Conservation (phyloP, 306 rosid genomes). For the Malus fusca region DNA sequence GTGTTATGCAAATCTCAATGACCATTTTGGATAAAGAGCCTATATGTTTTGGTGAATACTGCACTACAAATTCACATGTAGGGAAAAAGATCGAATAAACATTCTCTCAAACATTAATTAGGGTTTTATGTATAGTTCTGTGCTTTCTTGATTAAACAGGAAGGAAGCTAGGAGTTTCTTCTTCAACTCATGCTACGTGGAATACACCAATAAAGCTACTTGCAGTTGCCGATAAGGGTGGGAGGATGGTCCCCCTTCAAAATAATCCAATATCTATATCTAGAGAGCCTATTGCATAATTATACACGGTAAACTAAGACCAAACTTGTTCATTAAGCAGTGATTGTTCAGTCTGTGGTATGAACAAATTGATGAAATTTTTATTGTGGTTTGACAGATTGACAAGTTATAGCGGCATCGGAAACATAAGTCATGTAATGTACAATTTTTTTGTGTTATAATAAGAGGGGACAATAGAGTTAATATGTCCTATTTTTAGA, state of each 20-base stretch:
- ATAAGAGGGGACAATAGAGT: not conserved
- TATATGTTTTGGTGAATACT: not conserved
- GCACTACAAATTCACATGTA: not conserved
- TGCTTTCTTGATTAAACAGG: not conserved
- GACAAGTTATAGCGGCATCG: not conserved
- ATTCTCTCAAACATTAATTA: not conserved
- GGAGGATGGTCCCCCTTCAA: not conserved
- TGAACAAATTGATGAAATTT: slow-evolving; percentile 12
- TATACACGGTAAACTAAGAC: not conserved
- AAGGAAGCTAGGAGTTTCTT: slow-evolving; percentile 10
- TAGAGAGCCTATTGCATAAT: not conserved
- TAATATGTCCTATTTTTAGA: not conserved
- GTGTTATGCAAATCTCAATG: too few relatives aligned
- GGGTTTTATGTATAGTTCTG: slow-evolving; percentile 2
- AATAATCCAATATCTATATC: not conserved
- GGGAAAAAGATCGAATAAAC: not conserved
- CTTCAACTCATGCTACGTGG: slow-evolving; percentile 18
- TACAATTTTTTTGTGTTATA: too few relatives aligned
- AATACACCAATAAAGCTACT: slow-evolving; percentile 32
- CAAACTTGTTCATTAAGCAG: slow-evolving; percentile 4
- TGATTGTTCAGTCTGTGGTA: slow-evolving; percentile 25
- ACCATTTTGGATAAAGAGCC: too few relatives aligned
- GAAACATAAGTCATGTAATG: not conserved
- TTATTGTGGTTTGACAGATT: not conserved
- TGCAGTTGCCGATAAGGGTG: slow-evolving; percentile 8